Evolutionary conservation across 495 filamentous ascomycete species (phyloP), one percentile per base, ranked within the genome.

Genomic region (Penicillium pulvis): DNA sequence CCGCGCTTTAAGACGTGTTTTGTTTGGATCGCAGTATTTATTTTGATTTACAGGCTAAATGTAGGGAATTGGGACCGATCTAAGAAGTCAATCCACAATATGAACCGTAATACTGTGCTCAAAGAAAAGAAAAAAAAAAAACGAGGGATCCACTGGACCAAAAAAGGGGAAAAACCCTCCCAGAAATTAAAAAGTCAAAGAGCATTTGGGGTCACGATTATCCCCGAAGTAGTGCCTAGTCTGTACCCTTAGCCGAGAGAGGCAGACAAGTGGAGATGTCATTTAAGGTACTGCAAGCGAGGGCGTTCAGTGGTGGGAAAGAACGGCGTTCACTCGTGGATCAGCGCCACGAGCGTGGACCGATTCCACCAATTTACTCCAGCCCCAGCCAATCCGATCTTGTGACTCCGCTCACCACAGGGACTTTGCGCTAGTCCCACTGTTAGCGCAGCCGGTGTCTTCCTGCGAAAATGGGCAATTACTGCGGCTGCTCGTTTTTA

Each of bases 231-330:
- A 28, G 28, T 5, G 28, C 28, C 28, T 28, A 28, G 28, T 4
- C 9, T 36, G 33, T 36, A 28, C 10, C 33, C 33, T 36, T 23
- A 46, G 47, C 47, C 47, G 17, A 50, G 47, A 30, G 28, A 19
- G 16, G 24, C 20, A n/a, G 8, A 17, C 2, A 4, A 57, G 57
- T 51, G 57, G 57, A 55, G 41, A 10, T 24, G 56, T 58, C 57
- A 53, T 59, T 59, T 59, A 51, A 51, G 47, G 55, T 57, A 51
- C 24, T 54, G 51, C 5, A 44, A 58, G 58, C 58, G 58, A 61
- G 58, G 41, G 12, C 2, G n/a, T 1, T 56, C 0, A 56, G 7
- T 61, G 58, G 57, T 45, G 30, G 2, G 23, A 43, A 5, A 23
- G 10, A 35, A 11, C 11, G 33, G 36, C 46, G 26, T 39, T 33